Percentiles rank a stretch among this genome's conserved stretches.
These are phyloP conservation scores for Scleromitrula shiraiana DNA, from an alignment of 2,329 filamentous ascomycete species.

Conservation along the genomic window DNA sequence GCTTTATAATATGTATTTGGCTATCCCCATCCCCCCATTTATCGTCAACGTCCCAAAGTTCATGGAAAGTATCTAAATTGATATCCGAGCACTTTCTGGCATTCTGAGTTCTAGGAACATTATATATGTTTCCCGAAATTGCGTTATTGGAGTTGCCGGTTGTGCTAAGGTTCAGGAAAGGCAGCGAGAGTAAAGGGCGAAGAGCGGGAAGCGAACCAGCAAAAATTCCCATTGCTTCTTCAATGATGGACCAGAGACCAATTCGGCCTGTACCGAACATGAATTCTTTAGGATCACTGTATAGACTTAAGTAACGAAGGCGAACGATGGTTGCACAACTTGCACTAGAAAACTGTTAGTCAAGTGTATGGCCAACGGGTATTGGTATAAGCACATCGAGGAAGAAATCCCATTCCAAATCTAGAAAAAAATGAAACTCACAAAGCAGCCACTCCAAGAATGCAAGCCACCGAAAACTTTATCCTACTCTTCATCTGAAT, in stretches of 20 bases:
- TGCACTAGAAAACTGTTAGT: slow-evolving; percentile 22
- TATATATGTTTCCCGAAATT: not conserved
- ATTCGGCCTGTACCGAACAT: slow-evolving; percentile 36
- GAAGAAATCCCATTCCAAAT: not conserved
- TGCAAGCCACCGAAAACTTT: slow-evolving; percentile 30
- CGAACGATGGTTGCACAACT: slow-evolving; percentile 35
- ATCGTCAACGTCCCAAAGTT: slow-evolving; percentile 12
- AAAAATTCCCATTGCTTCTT: slow-evolving; percentile 42
- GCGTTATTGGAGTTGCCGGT: not conserved
- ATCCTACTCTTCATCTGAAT: slow-evolving; percentile 34
- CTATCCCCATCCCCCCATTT: slow-evolving; percentile 27
- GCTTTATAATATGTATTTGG: slow-evolving; percentile 34
- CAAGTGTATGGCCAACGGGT: not conserved
- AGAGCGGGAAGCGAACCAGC: slow-evolving; percentile 40
- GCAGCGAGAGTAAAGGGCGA: slow-evolving; percentile 35
- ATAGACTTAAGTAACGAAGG: slow-evolving; percentile 36
- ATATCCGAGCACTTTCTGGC: slow-evolving; percentile 10
- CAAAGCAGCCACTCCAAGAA: slow-evolving; percentile 31
- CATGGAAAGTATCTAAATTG: slow-evolving; percentile 18
- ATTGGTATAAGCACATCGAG: too few species aligned
- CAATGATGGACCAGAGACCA: slow-evolving; percentile 39
- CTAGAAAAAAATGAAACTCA: slow-evolving; percentile 20
- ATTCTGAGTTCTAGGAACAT: slow-evolving; percentile 9
- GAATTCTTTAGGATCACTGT: slow-evolving; percentile 34
- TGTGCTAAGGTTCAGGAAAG: slow-evolving; percentile 18